A percentile compares a stretch with the other conserved stretches of the same genome.
Evolutionary conservation across 371 early-diverging fungal species (phyloP).

Genomic region (Rhizopus sp.): DNA sequence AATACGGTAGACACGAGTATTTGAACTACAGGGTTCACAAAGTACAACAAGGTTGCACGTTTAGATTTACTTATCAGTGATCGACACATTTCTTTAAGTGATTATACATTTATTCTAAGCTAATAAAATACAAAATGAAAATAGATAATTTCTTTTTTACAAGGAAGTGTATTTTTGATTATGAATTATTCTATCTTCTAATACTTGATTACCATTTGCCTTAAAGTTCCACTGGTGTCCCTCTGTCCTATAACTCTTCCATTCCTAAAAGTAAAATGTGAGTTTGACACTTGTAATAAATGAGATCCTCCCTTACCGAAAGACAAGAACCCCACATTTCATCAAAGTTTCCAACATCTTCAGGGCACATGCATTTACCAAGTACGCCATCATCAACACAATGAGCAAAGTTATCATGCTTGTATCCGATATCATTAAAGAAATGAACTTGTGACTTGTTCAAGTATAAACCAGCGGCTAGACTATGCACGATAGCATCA

Average conservation of each 20-base stretch:
- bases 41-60: no score
- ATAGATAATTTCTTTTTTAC: no score
- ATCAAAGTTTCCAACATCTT: slow-evolving; percentile 36
- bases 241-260: slow-evolving; percentile 29
- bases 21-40: no score
- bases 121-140: no score
- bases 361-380: slow-evolving; percentile 50
- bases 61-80: no score
- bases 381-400: slow-evolving; percentile 38
- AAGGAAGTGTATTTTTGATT: not conserved
- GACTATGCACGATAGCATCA: slow-evolving; percentile 94
- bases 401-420: slow-evolving; percentile 48
- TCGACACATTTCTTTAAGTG: no score
- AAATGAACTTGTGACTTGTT: slow-evolving; percentile 81
- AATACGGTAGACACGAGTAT: no score
- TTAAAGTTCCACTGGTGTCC: slow-evolving; percentile 36
- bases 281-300: not conserved
- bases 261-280: slow-evolving; percentile 18
- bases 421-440: slow-evolving; percentile 87
- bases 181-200: slow-evolving; percentile 8
- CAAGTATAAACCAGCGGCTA: slow-evolving; percentile 84
- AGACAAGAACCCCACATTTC: slow-evolving; percentile 39
- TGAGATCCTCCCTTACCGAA: slow-evolving; percentile 15
- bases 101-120: no score
- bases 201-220: slow-evolving; percentile 28